Evolutionary conservation across 805 yeast species (phyloP).

Genomic region (Ogataea nakhonphanomensis): DNA sequence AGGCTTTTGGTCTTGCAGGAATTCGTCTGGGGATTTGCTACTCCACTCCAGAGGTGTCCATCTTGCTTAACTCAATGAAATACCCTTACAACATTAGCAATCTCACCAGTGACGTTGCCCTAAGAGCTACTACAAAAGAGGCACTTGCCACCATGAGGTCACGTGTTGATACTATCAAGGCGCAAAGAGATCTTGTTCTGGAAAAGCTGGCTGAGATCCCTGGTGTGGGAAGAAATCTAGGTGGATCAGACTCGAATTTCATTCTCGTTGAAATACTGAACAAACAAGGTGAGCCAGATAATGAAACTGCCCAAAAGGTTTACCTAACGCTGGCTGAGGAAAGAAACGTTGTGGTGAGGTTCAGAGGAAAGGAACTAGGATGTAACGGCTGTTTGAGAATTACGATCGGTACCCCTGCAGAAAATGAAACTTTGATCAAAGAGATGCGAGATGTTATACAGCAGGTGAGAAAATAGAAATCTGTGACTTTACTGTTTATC

Average conservation of each 20-base stretch:
- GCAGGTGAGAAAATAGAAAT: conserved; percentile 9
- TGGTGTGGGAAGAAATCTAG: conserved; percentile 71
- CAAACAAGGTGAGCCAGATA: conserved; percentile 59
- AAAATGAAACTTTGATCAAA: conserved; percentile 56
- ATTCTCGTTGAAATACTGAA: conserved; percentile 69
- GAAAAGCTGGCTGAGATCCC: conserved; percentile 51
- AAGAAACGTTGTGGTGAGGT: conserved; percentile 81
- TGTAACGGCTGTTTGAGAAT: conserved; percentile 86
- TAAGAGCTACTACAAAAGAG: conserved; percentile 60
- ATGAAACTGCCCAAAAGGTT: conserved; percentile 59
- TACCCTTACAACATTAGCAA: conserved; percentile 94
- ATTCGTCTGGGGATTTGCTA: conserved; percentile 83
- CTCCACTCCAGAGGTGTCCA: conserved; percentile 56
- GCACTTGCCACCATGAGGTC: conserved; percentile 59
- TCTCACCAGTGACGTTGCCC: conserved; percentile 70
- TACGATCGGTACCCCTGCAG: conserved; percentile 80
- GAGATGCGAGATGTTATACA: conserved; percentile 24
- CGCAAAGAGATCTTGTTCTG: conserved; percentile 55
- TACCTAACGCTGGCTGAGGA: conserved; percentile 70
- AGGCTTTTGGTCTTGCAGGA: conserved; percentile 96
- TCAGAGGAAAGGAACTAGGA: conserved; percentile 85
- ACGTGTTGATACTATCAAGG: conserved; percentile 46
- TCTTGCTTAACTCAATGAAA: conserved; percentile 80
- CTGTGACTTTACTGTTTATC: neutral
- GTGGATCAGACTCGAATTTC: conserved; percentile 86